phyloP scores from a whole-genome alignment of 352 stramenopile species.

The Phytophthora nicotianae region DNA sequence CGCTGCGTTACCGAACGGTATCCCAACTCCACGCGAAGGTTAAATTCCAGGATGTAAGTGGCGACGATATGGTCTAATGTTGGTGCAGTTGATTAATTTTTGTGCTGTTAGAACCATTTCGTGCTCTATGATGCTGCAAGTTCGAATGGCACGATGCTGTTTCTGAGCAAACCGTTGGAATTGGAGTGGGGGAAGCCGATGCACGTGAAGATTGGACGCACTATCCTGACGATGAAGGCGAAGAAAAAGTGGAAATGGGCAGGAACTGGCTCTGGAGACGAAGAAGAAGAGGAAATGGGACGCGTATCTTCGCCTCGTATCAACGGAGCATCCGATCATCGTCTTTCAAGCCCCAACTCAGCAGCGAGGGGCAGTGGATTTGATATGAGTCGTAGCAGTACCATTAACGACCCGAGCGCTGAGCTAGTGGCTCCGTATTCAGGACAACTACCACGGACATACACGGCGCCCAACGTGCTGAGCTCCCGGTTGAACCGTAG shows the following conservation, averaged over 20 bases:
- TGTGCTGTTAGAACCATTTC: slow-evolving; percentile 63
- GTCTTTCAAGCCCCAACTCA: slow-evolving; percentile 28
- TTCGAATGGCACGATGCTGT: slow-evolving; percentile 89
- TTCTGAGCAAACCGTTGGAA: slow-evolving; percentile 78
- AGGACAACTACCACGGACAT: slow-evolving; percentile 31
- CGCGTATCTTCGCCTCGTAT: slow-evolving; percentile 35
- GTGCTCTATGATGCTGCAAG: slow-evolving; percentile 74
- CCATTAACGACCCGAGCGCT: slow-evolving; percentile 52
- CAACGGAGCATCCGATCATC: slow-evolving; percentile 18
- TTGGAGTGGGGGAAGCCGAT: slow-evolving; percentile 85
- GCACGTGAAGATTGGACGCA: slow-evolving; percentile 86
- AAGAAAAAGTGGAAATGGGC: slow-evolving; percentile 88
- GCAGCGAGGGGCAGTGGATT: slow-evolving; percentile 42
- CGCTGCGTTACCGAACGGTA: slow-evolving; percentile 83
- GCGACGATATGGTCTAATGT: not conserved
- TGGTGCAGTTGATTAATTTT: slow-evolving; percentile 8
- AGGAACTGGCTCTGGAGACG: slow-evolving; percentile 39
- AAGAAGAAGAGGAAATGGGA: slow-evolving; percentile 43
- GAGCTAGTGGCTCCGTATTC: slow-evolving; percentile 45
- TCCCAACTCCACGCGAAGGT: slow-evolving; percentile 86
- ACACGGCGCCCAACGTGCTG: slow-evolving; percentile 42
- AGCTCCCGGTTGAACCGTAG: slow-evolving; percentile 36
- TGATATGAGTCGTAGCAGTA: slow-evolving; percentile 28
- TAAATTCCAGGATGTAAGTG: slow-evolving; percentile 80
- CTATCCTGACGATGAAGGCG: slow-evolving; percentile 82